Percentiles rank a stretch among this genome's conserved stretches.
Evolutionary conservation across 2,329 filamentous ascomycete species (phyloP).

Genomic region (Fusarium citri): DNA sequence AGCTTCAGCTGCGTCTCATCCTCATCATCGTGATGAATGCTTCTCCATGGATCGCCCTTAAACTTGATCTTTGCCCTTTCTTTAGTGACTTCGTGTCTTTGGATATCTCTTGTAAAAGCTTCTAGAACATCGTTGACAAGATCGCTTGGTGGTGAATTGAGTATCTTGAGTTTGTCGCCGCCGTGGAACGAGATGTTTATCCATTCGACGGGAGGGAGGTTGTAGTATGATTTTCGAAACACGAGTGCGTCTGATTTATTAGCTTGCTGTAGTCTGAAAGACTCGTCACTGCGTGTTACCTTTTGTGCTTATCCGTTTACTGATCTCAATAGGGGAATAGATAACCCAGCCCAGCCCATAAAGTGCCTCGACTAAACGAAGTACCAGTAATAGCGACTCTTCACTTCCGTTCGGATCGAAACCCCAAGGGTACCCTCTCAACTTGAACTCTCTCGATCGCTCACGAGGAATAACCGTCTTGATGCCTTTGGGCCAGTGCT

Average conservation of each 20-base stretch:
- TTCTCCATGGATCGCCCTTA: slow-evolving; percentile 4
- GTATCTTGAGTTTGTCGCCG: slow-evolving; percentile 28
- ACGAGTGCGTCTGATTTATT: slow-evolving; percentile 5
- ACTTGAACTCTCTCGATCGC: slow-evolving; percentile 23
- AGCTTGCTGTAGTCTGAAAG: not conserved
- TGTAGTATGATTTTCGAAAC: not conserved
- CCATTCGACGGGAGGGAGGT: slow-evolving; percentile 1
- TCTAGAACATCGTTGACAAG: slow-evolving; percentile 2
- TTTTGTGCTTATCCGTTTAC: not conserved
- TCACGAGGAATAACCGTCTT: not conserved
- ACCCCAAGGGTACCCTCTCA: slow-evolving; percentile 14
- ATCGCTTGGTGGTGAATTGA: slow-evolving; percentile 9
- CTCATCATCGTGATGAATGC: not conserved
- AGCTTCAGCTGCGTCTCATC: slow-evolving; percentile 19
- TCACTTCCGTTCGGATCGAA: slow-evolving; percentile 11
- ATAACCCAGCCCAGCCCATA: slow-evolving; percentile 14
- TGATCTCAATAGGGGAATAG: slow-evolving; percentile 22
- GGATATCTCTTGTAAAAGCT: slow-evolving; percentile 5
- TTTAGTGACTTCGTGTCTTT: not conserved
- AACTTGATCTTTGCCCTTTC: slow-evolving; percentile 29
- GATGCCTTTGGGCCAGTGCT: slow-evolving; percentile 13
- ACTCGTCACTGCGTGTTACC: not conserved
- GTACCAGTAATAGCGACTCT: slow-evolving; percentile 13
- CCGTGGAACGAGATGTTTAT: slow-evolving; percentile 22
- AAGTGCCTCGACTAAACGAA: slow-evolving; percentile 11